Evolutionary conservation across 176 grass and related monocot species (phyloP).

Genomic region (maize (Zea mays)): DNA sequence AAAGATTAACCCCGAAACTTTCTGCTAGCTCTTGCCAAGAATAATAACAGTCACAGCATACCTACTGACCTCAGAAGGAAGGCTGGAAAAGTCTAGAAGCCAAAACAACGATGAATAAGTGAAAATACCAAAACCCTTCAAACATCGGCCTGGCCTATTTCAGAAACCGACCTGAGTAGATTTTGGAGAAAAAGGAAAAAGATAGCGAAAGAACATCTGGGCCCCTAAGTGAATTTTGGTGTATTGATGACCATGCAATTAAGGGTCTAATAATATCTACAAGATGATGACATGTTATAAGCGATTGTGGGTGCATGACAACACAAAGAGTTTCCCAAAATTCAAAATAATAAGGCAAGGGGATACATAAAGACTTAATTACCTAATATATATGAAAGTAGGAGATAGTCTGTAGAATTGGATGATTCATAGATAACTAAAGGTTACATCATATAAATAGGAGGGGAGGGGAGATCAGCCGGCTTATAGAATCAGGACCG

Average conservation of each 20-base stretch:
- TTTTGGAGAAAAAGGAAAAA: neutral
- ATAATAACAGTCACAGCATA: neutral
- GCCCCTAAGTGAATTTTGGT: neutral
- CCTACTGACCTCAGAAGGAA: neutral
- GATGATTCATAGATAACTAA: no score
- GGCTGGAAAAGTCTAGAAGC: neutral
- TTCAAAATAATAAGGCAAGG: neutral
- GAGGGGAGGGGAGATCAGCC: no score
- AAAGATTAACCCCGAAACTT: neutral
- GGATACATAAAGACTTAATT: neutral
- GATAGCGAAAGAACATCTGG: neutral
- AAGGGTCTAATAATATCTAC: neutral
- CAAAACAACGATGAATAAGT: neutral
- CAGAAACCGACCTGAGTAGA: neutral
- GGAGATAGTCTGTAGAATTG: no score
- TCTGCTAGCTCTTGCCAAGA: neutral
- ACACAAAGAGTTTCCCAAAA: neutral
- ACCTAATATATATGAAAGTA: no score
- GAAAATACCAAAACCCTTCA: neutral
- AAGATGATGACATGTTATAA: neutral
- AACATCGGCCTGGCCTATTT: neutral
- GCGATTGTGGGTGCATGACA: neutral
- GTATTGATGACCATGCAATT: neutral
- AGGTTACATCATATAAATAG: no score
- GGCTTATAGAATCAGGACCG: no score